Percentiles rank a stretch among this genome's conserved stretches.
phyloP scores from a whole-genome alignment of 257 asterid genomes.

The Nicotiana tomentosiformis region DNA sequence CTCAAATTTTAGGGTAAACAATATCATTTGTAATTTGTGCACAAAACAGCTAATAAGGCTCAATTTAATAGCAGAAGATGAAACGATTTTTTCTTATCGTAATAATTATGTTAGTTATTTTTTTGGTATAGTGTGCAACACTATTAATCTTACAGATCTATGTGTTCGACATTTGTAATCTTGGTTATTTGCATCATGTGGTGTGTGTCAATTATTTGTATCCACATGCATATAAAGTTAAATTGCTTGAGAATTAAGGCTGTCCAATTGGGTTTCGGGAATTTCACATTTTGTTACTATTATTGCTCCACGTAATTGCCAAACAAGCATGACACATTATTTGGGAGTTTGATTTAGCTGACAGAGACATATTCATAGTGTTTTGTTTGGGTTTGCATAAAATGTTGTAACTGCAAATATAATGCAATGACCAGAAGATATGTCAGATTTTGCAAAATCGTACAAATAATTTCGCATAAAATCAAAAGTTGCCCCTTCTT shows the following conservation, averaged over 20 bases:
- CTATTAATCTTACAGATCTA: neutral
- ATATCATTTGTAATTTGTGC: neutral
- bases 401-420: neutral
- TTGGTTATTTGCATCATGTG: neutral
- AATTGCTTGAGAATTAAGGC: constrained; percentile 4
- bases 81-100: neutral
- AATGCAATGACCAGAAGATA: constrained; percentile 2
- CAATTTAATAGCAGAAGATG: neutral
- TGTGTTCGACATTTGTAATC: neutral
- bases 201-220: neutral
- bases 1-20: too few species aligned
- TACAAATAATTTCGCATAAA: neutral
- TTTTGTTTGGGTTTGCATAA: neutral
- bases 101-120: neutral
- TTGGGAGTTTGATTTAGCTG: neutral
- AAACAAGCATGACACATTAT: neutral
- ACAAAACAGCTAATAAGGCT: neutral
- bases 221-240: constrained; percentile 3
- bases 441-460: neutral
- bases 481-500: neutral
- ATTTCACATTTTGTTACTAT: neutral
- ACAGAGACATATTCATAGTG: neutral
- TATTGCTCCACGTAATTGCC: neutral
- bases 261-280: neutral
- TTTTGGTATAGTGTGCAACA: neutral